Evolutionary conservation across 139 green algal genomes (phyloP).

Genomic region (Volvox reticuliferus): DNA sequence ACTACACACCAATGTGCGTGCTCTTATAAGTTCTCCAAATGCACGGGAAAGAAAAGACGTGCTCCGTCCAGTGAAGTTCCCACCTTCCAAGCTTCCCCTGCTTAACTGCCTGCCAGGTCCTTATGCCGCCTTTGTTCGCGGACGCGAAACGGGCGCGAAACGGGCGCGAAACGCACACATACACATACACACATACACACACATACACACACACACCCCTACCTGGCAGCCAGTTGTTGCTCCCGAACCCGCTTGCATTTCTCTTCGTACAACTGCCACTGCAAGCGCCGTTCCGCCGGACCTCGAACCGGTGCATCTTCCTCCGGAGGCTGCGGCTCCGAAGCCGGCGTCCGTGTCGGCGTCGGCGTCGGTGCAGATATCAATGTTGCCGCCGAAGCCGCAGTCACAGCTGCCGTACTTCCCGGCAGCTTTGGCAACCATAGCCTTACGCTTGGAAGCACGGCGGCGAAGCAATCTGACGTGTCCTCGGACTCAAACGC

Average conservation of each 20-base stretch:
- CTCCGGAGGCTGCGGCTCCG: not conserved
- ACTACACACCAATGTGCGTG: not conserved
- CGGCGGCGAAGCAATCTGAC: not conserved
- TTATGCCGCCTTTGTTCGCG: too few species aligned
- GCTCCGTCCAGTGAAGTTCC: too few species aligned
- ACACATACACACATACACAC: too few species aligned
- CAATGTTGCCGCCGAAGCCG: not conserved
- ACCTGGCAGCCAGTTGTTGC: constrained; percentile 14
- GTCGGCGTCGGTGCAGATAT: not conserved
- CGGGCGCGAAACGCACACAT: too few species aligned
- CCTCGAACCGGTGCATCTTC: not conserved
- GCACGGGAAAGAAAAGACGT: too few species aligned
- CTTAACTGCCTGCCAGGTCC: not conserved
- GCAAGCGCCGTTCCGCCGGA: not conserved
- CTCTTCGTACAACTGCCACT: constrained; percentile 16
- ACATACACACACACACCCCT: not conserved
- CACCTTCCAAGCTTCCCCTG: too few species aligned
- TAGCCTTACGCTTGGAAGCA: not conserved
- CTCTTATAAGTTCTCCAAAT: too few species aligned
- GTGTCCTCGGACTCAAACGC: not conserved
- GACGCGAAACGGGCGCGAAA: too few species aligned
- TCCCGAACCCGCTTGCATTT: not conserved
- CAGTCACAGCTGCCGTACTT: not conserved
- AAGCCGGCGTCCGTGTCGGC: not conserved
- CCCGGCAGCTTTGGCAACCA: not conserved